Conservation (phyloP, 179 eudicot genomes). For the Amaranthus tricolor region DNA sequence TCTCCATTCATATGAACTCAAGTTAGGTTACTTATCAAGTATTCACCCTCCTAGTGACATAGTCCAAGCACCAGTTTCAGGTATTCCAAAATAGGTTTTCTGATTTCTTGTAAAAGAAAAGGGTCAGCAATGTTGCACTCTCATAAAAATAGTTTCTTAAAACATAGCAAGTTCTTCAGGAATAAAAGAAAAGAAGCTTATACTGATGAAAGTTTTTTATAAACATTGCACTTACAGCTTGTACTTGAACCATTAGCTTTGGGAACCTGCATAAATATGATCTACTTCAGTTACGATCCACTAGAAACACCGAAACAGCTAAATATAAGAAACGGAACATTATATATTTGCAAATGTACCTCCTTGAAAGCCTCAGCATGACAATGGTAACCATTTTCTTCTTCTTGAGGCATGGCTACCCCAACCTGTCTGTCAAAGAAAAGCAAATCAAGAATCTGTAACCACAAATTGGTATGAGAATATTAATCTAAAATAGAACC, state of each 20-base stretch:
- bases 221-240: conserved; percentile 41
- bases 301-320: background rate
- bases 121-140: conserved; percentile 3
- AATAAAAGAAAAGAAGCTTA: background rate
- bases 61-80: background rate
- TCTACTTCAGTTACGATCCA: conserved; percentile 3
- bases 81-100: background rate
- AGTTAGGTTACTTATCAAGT: background rate
- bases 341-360: conserved; percentile 27
- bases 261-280: conserved; percentile 39
- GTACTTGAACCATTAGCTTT: conserved; percentile 43
- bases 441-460: conserved; percentile 13
- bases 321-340: background rate
- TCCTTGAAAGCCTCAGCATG: conserved; percentile 34
- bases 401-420: conserved; percentile 34
- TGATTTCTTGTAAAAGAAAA: conserved; percentile 5
- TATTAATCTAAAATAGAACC: background rate
- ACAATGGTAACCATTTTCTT: conserved; percentile 29
- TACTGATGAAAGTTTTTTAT: background rate
- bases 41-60: conserved; percentile 10
- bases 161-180: background rate
- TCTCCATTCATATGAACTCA: conserved; percentile 5
- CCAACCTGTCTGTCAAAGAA: conserved; percentile 53
- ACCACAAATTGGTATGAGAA: background rate
- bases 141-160: background rate